A percentile compares a stretch with the other conserved stretches of the same genome.
Evolutionary conservation across 345 rosid species (phyloP).

Genomic region (Toxicodendron radicans): DNA sequence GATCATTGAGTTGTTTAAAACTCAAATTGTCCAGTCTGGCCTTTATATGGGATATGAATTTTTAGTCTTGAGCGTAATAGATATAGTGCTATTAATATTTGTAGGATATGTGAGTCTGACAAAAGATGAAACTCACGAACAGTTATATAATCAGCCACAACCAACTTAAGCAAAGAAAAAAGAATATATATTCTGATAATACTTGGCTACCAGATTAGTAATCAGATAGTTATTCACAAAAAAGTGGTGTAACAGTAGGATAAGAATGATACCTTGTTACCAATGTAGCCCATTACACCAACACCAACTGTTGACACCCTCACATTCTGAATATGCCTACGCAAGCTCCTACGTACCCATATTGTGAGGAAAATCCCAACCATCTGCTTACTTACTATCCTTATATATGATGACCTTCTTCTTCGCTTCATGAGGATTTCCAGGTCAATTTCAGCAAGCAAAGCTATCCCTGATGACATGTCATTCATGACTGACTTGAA

Average conservation of each 20-base stretch:
- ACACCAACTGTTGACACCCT: constrained; percentile 91
- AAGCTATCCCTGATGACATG: constrained; percentile 42
- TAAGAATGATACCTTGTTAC: constrained; percentile 72
- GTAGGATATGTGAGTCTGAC: neutral
- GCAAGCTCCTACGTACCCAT: constrained; percentile 88
- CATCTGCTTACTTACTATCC: constrained; percentile 94
- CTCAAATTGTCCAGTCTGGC: neutral
- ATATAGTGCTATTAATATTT: neutral
- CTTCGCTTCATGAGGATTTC: constrained; percentile 65
- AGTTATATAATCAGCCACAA: neutral
- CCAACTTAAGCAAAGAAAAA: neutral
- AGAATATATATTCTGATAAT: neutral
- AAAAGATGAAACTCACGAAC: too few relatives aligned
- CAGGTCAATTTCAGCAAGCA: constrained; percentile 65
- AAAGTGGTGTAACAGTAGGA: constrained; percentile 11
- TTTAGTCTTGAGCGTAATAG: neutral
- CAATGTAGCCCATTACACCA: constrained; percentile 96
- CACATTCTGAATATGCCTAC: constrained; percentile 77
- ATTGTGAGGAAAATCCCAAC: constrained; percentile 85
- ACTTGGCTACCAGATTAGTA: neutral
- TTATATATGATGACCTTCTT: constrained; percentile 63
- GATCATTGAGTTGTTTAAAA: neutral
- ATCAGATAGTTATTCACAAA: neutral
- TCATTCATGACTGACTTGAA: constrained; percentile 52
- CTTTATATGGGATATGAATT: neutral